A percentile compares a stretch with the other conserved stretches of the same genome.
Conservation (phyloP, 2,329 filamentous ascomycete species). For the Sclerotinia borealis region DNA sequence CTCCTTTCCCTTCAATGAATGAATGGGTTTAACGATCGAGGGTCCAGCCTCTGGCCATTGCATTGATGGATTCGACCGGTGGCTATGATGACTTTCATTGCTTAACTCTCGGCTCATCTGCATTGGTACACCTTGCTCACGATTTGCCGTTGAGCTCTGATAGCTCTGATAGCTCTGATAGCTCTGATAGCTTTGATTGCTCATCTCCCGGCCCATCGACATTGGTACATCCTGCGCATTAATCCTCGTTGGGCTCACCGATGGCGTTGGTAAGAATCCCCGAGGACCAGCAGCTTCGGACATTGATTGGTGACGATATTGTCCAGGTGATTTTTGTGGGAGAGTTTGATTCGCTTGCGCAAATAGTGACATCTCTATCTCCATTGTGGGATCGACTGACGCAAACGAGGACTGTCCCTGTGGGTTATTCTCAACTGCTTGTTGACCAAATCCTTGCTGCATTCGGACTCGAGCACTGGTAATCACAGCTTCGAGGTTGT, state of each 20-base stretch:
- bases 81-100: not conserved
- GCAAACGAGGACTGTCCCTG: not conserved
- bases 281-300: not conserved
- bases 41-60: too few relatives aligned
- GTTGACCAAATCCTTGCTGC: too few relatives aligned
- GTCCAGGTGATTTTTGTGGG: not conserved
- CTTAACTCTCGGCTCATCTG: not conserved
- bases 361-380: not conserved
- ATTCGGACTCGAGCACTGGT: not conserved
- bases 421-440: too few relatives aligned
- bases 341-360: not conserved
- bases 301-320: not conserved
- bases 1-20: too few relatives aligned
- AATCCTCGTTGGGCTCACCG: not conserved
- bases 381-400: not conserved
- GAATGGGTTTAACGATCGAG: too few relatives aligned
- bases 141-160: too few relatives aligned
- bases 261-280: not conserved
- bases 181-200: too few relatives aligned
- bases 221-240: not conserved
- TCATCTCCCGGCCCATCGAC: too few relatives aligned
- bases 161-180: too few relatives aligned
- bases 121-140: not conserved
- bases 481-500: not conserved
- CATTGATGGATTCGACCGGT: not conserved